A percentile compares a stretch with the other conserved stretches of the same genome.
phyloP scores from a whole-genome alignment of 2,329 filamentous ascomycete genomes.

The Balansia obtecta region DNA sequence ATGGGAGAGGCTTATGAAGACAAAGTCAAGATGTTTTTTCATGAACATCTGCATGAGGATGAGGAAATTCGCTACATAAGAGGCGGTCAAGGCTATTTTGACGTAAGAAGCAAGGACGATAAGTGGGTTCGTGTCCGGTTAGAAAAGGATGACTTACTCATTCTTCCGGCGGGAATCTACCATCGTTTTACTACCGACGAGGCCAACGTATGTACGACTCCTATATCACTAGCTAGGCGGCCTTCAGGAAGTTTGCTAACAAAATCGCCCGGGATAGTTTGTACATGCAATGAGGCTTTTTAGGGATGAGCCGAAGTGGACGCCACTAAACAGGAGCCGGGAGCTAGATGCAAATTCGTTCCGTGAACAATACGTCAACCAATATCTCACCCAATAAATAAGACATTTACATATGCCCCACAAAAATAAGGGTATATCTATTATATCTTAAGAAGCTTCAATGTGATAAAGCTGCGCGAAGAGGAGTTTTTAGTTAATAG shows the following conservation, averaged over 20 bases:
- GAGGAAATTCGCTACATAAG: slow-evolving; percentile 96
- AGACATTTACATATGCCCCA: no score
- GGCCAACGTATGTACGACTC: slow-evolving; percentile 56
- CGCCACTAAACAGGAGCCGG: slow-evolving; percentile 67
- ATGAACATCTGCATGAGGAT: slow-evolving; percentile 94
- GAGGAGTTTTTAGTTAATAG: no score
- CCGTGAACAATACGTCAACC: slow-evolving; percentile 62
- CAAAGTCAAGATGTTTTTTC: slow-evolving; percentile 88
- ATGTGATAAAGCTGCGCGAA: no score
- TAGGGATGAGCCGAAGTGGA: slow-evolving; percentile 99
- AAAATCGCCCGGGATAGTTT: slow-evolving; percentile 43
- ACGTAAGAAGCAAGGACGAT: slow-evolving; percentile 72
- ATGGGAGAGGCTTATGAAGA: slow-evolving; percentile 84
- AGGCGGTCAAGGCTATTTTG: slow-evolving; percentile 82
- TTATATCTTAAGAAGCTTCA: no score
- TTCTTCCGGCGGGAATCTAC: slow-evolving; percentile 90
- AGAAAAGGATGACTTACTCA: slow-evolving; percentile 80
- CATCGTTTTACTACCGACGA: slow-evolving; percentile 94
- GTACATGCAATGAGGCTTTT: slow-evolving; percentile 94
- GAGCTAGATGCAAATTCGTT: slow-evolving; percentile 70
- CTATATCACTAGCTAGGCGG: background rate
- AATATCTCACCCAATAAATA: slow-evolving; percentile 19
- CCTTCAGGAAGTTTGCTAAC: background rate
- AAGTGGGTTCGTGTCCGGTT: slow-evolving; percentile 81
- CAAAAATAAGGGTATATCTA: no score